A percentile compares a stretch with the other conserved stretches of the same genome.
Conservation (phyloP, 768 basidiomycete species). For the Mycena albidolilacea region DNA sequence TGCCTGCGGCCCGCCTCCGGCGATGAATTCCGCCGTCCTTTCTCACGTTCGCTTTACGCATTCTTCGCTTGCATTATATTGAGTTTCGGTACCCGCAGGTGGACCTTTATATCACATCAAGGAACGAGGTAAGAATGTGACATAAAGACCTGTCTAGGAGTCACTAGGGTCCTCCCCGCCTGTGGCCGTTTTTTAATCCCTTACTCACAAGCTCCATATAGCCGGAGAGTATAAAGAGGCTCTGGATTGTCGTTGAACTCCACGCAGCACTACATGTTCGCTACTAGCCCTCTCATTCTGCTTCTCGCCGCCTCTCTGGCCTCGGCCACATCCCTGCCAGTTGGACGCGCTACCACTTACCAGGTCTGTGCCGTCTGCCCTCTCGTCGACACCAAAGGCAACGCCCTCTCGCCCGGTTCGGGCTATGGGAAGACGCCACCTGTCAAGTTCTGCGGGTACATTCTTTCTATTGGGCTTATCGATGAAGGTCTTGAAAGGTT, state of each 20-base stretch:
- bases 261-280: constrained; percentile 27
- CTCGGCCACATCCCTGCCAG: constrained; percentile 2
- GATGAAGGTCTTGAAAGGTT: constrained; percentile 24
- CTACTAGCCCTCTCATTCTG: constrained; percentile 22
- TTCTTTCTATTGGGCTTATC: constrained; percentile 20
- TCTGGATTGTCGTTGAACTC: constrained; percentile 20
- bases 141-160: neutral
- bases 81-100: no score
- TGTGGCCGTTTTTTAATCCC: constrained; percentile 11
- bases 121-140: no score
- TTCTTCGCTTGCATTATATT: no score
- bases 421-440: constrained; percentile 21
- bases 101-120: no score
- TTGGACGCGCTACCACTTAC: constrained; percentile 17
- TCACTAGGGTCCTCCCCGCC: neutral
- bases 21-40: no score
- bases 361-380: constrained; percentile 21
- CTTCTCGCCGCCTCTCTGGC: constrained; percentile 14
- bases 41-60: no score
- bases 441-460: constrained; percentile 26
- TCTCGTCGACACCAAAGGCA: constrained; percentile 20
- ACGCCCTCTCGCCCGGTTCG: constrained; percentile 11
- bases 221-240: constrained; percentile 25
- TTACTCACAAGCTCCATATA: constrained; percentile 16
- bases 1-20: no score